phyloP scores from a whole-genome alignment of 352 stramenopile genomes.

The Thalassiosira hispida region DNA sequence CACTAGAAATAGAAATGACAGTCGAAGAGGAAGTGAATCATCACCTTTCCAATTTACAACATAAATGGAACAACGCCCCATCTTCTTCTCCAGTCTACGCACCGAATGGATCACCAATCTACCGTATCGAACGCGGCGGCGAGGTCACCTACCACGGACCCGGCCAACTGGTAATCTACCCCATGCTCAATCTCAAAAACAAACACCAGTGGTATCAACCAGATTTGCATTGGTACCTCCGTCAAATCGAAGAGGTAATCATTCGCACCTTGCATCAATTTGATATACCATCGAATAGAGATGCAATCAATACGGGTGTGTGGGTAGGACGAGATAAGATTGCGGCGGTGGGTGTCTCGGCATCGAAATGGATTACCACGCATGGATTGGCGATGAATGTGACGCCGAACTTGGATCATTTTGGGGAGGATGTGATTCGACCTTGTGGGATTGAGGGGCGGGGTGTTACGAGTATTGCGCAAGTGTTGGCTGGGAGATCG shows the following conservation, averaged over 20 bases:
- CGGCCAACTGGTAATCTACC: slow-evolving; percentile 97
- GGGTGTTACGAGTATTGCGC: slow-evolving; percentile 74
- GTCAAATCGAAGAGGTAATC: slow-evolving; percentile 94
- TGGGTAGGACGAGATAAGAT: slow-evolving; percentile 97
- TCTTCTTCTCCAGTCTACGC: slow-evolving; percentile 52
- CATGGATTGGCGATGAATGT: slow-evolving; percentile 98
- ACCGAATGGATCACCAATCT: slow-evolving; percentile 84
- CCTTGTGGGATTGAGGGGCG: slow-evolving; percentile 92
- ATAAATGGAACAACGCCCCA: neutral
- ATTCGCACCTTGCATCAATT: slow-evolving; percentile 87
- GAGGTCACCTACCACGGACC: slow-evolving; percentile 99
- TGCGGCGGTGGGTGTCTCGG: slow-evolving; percentile 94
- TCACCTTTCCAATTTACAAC: slow-evolving; percentile 6
- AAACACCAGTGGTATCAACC: slow-evolving; percentile 86
- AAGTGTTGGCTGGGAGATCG: slow-evolving; percentile 42
- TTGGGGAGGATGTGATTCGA: slow-evolving; percentile 92
- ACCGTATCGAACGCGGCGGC: slow-evolving; percentile 97
- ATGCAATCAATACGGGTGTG: slow-evolving; percentile 85
- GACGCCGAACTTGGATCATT: slow-evolving; percentile 90
- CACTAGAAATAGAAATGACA: neutral
- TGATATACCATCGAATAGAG: slow-evolving; percentile 62
- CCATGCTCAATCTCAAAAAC: slow-evolving; percentile 93
- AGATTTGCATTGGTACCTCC: slow-evolving; percentile 97
- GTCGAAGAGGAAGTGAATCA: slow-evolving; percentile 33
- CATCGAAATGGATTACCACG: slow-evolving; percentile 96